Percentiles rank a stretch among this genome's conserved stretches.
phyloP scores from a whole-genome alignment of 1,284 basidiomycete genomes.

The Malassezia furfur region DNA sequence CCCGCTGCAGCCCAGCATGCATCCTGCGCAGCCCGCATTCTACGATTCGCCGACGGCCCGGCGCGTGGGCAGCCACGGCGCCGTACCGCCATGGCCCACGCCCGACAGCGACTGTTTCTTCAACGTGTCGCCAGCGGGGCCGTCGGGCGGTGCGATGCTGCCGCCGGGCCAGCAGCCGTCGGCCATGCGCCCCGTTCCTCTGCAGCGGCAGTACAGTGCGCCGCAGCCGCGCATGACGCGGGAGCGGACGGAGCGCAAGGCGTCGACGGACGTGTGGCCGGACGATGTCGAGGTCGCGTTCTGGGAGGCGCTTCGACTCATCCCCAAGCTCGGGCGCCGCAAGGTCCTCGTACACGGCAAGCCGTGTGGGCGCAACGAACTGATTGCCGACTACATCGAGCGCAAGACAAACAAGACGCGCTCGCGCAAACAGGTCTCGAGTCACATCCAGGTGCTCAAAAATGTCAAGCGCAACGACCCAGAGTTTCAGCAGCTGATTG shows the following conservation, averaged over 20 bases:
- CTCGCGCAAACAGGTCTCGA: conserved; percentile 47
- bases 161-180: background rate
- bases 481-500: conserved; percentile 46
- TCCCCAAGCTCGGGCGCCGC: conserved; percentile 51
- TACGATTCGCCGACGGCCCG: conserved; percentile 6
- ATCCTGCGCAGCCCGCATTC: background rate
- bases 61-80: conserved; percentile 13
- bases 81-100: conserved; percentile 3
- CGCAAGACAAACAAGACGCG: conserved; percentile 49
- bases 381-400: conserved; percentile 53
- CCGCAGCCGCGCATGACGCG: conserved; percentile 12
- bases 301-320: conserved; percentile 49
- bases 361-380: conserved; percentile 53
- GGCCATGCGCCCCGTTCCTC: background rate
- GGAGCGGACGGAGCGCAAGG: conserved; percentile 27
- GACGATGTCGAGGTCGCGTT: conserved; percentile 50
- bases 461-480: conserved; percentile 47
- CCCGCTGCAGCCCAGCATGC: background rate
- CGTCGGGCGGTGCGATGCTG: background rate
- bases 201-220: conserved; percentile 16
- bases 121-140: background rate
- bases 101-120: conserved; percentile 10
- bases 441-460: conserved; percentile 49
- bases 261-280: conserved; percentile 50
- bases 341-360: conserved; percentile 53